phyloP scores from a whole-genome alignment of 805 yeast species.

The Monosporozyma siamensis region DNA sequence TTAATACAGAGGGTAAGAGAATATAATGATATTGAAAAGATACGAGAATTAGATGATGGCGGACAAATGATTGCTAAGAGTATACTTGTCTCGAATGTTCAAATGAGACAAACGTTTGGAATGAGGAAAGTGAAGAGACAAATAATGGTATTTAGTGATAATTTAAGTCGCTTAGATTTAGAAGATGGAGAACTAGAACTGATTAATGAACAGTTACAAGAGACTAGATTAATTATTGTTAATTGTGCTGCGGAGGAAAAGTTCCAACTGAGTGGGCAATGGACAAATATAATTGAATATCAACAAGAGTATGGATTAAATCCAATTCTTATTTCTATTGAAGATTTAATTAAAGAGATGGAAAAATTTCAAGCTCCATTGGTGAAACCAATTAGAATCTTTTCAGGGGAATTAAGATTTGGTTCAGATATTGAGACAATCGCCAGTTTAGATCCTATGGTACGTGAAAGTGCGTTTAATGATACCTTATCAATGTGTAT shows the following conservation, averaged over 20 bases:
- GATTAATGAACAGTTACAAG: conserved; percentile 16
- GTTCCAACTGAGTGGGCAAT: conserved; percentile 3
- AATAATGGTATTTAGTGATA: conserved; percentile 22
- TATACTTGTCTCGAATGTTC: conserved; percentile 18
- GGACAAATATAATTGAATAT: conserved; percentile 15
- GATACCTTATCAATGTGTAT: conserved; percentile 33
- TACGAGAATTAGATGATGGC: not conserved
- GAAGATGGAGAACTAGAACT: conserved; percentile 18
- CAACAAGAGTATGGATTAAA: conserved; percentile 12
- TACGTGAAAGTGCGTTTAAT: conserved; percentile 8
- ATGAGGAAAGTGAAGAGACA: conserved; percentile 19
- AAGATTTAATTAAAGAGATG: conserved; percentile 14
- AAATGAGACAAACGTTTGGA: conserved; percentile 17
- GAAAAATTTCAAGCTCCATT: conserved; percentile 11
- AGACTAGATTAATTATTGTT: conserved; percentile 15
- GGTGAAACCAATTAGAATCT: conserved; percentile 26
- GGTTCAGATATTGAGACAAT: conserved; percentile 16
- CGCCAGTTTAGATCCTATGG: not conserved
- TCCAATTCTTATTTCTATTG: conserved; percentile 6
- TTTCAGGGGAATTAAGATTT: conserved; percentile 23
- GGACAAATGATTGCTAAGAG: conserved; percentile 1
- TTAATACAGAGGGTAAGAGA: conserved; percentile 15
- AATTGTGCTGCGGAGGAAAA: conserved; percentile 11
- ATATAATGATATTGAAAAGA: not conserved
- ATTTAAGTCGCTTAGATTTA: conserved; percentile 19